Evolutionary conservation across 768 basidiomycete species (phyloP), one percentile per base, ranked within the genome.

Genomic region (Suillus occidentalis): DNA sequence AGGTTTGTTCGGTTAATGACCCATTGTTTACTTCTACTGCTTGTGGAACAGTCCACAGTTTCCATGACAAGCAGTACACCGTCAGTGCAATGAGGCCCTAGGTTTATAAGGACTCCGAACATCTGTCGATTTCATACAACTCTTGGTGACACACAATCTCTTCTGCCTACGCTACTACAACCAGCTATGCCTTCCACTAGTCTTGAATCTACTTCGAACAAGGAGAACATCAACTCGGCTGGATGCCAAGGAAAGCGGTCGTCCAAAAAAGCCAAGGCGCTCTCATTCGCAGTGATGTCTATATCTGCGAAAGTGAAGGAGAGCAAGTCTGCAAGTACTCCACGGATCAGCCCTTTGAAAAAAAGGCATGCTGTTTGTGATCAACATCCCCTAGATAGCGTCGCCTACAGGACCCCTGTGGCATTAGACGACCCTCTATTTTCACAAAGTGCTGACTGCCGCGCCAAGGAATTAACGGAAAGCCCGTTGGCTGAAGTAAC

Each of bases 401-500:
- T 20, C 18, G 18, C 56, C 22, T 58, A 18, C 22, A 10, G 18
- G 10, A 13, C 7, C 18, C 13, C 18, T 1, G 18, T 12, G 58
- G 28, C 18, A 10, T 31, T n/a, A 18, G 40, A 42, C 31, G 58
- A 28, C 18, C 9, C 25, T 13, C 25, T 43, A 10, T 39, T 14
- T n/a, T 16, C 36, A 37, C 62, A 37, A 49, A 50, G 50, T 4
- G 64, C 63, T 16, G 36, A 66, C 36, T 16, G 40, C 5, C 40
- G 64, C 6, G 65, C 65, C 6, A 66, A 49, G 65, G 65, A 66
- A 39, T 58, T 66, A 31, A 66, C 65, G 22, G 65, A 66, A 37
- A 66, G 55, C 39, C 65, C 65, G 28, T 57, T 66, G 14, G 64
- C 56, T 31, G 65, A 66, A 37, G 45, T 66, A 25, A 57, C 65